Evolutionary conservation across 192 early-diverging fungal genomes (phyloP), one percentile per base, ranked within the genome.

Genomic region (Chytriomyces sp.): DNA sequence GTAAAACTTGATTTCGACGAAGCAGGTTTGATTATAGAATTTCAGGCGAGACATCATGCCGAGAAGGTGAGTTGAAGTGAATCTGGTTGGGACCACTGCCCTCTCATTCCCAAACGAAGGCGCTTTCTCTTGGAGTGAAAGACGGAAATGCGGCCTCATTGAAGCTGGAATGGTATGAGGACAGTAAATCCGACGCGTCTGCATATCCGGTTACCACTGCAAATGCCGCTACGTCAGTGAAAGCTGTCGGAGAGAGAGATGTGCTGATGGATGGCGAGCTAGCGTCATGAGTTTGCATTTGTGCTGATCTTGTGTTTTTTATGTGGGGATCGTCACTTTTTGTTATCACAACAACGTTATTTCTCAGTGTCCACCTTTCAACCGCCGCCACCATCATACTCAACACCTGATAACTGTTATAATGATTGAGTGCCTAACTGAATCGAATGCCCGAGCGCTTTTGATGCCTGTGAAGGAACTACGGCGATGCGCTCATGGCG

Each of bases 11-110:
- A 64, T 22, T 49, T 83, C 62, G n/a, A n/a, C n/a, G n/a, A n/a
- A n/a, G 81, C 85, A 67, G 75, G 76, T 8, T 83, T 84, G 12
- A 79, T 85, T n/a, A 81, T 89, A 12, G 79, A 87, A 44, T 87
- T 78, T 57, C 81, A 82, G 61, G 78, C 72, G 39, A 78, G 89
- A 30, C 71, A 82, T 22, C 86, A 90, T 25, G 85, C 86, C 2
- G 89, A 90, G 71, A 72, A 70, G 59, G 88, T 86, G n/a, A 32
- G 74, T 41, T 62, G 2, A 37, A 19, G 31, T 17, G 32, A 25
- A 37, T 62, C 19, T 62, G 31, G 31, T 12, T 10, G 14, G 14
- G 60, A 28, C 1, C 8, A 14, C 10, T 34, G 31, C 26, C 32
- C 60, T 62, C 28, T 37, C 33, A 3, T 61, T 61, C 7, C 8